Conservation (phyloP, 75 land plant species). For the Selaginella tamariscina region DNA sequence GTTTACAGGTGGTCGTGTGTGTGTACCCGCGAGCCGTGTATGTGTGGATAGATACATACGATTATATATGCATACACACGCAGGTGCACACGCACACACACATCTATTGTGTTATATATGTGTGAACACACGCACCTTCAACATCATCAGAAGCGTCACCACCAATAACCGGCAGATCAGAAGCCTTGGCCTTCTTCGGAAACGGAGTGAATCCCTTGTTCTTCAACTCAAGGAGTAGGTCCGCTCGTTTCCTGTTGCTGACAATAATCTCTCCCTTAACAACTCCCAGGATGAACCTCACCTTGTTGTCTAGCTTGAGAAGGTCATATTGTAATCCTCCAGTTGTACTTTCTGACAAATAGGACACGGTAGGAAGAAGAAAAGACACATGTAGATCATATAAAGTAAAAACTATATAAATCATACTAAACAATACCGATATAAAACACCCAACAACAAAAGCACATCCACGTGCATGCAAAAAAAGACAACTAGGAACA, state of each 20-base stretch:
- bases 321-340: constrained; percentile 53
- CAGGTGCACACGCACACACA: too few relatives aligned
- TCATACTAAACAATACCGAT: too few relatives aligned
- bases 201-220: constrained; percentile 80
- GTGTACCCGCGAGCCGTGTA: too few relatives aligned
- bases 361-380: too few relatives aligned
- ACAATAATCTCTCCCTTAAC: constrained; percentile 79
- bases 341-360: constrained; percentile 51
- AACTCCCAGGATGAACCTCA: constrained; percentile 78
- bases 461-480: too few relatives aligned
- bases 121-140: not conserved
- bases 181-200: constrained; percentile 61
- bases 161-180: constrained; percentile 50
- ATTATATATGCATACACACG: too few relatives aligned
- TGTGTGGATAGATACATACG: too few relatives aligned
- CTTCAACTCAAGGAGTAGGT: constrained; percentile 58
- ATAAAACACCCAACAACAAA: too few relatives aligned
- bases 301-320: constrained; percentile 75
- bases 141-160: constrained; percentile 33
- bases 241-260: constrained; percentile 77
- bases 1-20: too few relatives aligned
- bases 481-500: not conserved
- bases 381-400: too few relatives aligned
- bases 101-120: too few relatives aligned
- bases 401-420: too few relatives aligned